phyloP scores from a whole-genome alignment of 768 basidiomycete genomes.

The Boletus rufocinnamomeus region DNA sequence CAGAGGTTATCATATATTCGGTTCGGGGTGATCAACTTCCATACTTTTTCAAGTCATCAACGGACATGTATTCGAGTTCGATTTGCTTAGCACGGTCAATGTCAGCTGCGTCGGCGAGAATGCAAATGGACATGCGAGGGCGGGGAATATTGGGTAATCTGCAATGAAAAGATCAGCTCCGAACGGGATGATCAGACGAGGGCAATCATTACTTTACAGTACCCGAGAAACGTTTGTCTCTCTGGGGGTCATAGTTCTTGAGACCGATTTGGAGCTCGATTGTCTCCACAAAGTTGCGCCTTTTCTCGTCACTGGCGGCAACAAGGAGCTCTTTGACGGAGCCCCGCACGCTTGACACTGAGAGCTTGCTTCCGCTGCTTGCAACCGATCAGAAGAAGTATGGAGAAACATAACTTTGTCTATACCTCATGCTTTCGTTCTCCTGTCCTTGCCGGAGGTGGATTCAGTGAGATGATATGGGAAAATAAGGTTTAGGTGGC shows the following conservation, averaged over 20 bases:
- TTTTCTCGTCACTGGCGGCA: conserved; percentile 83
- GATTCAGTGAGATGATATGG: conserved; percentile 27
- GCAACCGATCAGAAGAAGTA: background rate
- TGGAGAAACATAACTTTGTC: background rate
- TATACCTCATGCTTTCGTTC: conserved; percentile 36
- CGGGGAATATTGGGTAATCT: conserved; percentile 97
- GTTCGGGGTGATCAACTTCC: conserved; percentile 20
- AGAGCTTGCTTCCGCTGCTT: conserved; percentile 70
- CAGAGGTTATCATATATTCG: conserved; percentile 1
- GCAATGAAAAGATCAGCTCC: conserved; percentile 4
- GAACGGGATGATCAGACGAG: background rate
- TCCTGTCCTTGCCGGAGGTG: conserved; percentile 19
- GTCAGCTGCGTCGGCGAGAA: conserved; percentile 98
- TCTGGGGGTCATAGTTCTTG: conserved; percentile 99
- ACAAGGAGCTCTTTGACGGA: conserved; percentile 90
- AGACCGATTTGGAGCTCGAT: conserved; percentile 95
- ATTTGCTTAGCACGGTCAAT: conserved; percentile 99
- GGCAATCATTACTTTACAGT: conserved; percentile 78
- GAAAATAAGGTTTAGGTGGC: conserved; percentile 37
- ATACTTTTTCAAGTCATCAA: conserved; percentile 98
- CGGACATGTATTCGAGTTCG: conserved; percentile 98
- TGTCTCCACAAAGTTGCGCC: conserved; percentile 94
- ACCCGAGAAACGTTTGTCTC: conserved; percentile 99
- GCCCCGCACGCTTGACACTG: conserved; percentile 99
- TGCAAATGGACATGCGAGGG: conserved; percentile 99